Evolutionary conservation across 1,284 basidiomycete species (phyloP).

Genomic region (Ustilago xerochloae): DNA sequence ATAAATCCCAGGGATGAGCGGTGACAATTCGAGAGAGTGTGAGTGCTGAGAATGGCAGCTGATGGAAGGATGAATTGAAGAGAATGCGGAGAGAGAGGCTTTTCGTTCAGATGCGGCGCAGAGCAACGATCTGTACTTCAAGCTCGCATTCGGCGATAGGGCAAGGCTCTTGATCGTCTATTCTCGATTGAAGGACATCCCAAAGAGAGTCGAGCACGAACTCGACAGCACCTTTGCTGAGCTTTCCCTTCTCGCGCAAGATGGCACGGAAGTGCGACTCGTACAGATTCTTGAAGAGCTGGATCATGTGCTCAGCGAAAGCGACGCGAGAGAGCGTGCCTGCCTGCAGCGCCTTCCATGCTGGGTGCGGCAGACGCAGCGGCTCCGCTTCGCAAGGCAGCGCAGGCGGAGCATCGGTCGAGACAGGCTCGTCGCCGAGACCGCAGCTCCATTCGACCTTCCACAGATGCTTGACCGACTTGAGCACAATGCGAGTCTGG

Average conservation of each 20-base stretch:
- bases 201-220: constrained; percentile 68
- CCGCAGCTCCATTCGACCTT: constrained; percentile 68
- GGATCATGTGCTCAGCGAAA: constrained; percentile 68
- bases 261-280: constrained; percentile 68
- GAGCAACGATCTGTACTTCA: constrained; percentile 67
- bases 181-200: constrained; percentile 65
- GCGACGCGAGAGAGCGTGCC: constrained; percentile 65
- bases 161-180: constrained; percentile 31
- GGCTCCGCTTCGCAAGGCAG: constrained; percentile 55
- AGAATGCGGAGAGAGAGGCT: too few relatives aligned
- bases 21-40: not conserved
- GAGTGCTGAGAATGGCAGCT: not conserved
- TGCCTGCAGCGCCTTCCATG: constrained; percentile 68
- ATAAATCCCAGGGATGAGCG: not conserved
- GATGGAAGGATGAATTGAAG: not conserved
- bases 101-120: constrained; percentile 60
- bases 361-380: constrained; percentile 67
- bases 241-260: constrained; percentile 66
- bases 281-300: constrained; percentile 69
- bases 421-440: constrained; percentile 43
- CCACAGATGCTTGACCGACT: constrained; percentile 67
- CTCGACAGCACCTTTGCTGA: constrained; percentile 68
- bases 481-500: constrained; percentile 68
- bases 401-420: constrained; percentile 16
- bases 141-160: constrained; percentile 66